A percentile compares a stretch with the other conserved stretches of the same genome.
Conservation (phyloP, 306 rosid species). For the Castanea sativa region DNA sequence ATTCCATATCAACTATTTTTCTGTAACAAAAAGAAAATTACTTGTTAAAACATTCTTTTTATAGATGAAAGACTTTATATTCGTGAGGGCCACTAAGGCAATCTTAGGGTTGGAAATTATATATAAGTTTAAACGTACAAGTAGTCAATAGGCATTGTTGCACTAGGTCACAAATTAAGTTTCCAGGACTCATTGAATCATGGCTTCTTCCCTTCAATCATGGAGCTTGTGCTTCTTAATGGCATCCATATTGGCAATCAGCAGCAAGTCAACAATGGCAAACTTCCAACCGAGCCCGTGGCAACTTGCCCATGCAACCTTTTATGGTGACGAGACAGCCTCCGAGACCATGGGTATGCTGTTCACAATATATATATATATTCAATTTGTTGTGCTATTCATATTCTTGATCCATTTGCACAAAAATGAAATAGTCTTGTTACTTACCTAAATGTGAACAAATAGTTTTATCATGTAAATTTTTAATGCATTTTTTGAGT, state of each 20-base stretch:
- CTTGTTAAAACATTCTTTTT: neutral
- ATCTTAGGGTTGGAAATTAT: slow-evolving; percentile 15
- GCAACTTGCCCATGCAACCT: slow-evolving; percentile 78
- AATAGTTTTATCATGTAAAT: too few species aligned
- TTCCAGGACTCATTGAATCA: slow-evolving; percentile 10
- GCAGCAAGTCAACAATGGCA: slow-evolving; percentile 10
- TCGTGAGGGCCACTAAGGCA: slow-evolving; percentile 65
- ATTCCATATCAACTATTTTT: neutral
- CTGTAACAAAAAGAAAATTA: neutral
- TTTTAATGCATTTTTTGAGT: too few species aligned
- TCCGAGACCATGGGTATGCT: slow-evolving; percentile 74
- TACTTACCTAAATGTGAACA: too few species aligned
- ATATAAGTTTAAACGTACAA: slow-evolving; percentile 22
- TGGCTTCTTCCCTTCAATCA: slow-evolving; percentile 45
- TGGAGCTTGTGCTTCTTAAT: slow-evolving; percentile 32
- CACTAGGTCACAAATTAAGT: neutral
- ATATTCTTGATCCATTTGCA: too few species aligned
- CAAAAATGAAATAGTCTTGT: too few species aligned
- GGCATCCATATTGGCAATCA: slow-evolving; percentile 28
- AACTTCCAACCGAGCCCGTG: slow-evolving; percentile 67
- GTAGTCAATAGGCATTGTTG: slow-evolving; percentile 22
- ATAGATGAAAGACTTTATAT: slow-evolving; percentile 25
- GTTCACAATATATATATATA: neutral
- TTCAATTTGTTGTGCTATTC: too few species aligned
- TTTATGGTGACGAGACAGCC: slow-evolving; percentile 92